Percentiles rank a stretch among this genome's conserved stretches.
Conservation (phyloP, 495 filamentous ascomycete species). For the Neurospora discreta region DNA sequence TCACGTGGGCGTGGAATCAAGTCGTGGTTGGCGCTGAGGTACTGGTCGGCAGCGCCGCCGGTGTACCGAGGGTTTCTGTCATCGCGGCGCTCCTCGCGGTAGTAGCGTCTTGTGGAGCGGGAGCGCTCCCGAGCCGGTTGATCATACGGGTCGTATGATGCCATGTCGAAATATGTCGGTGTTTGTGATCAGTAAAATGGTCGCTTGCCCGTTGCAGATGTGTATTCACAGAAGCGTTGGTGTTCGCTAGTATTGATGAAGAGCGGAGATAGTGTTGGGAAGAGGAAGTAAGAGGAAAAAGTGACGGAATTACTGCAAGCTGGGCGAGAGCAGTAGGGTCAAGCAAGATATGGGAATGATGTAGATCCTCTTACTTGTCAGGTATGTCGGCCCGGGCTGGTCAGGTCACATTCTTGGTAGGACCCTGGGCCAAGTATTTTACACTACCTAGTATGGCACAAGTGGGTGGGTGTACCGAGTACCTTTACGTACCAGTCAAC, state of each 20-base stretch:
- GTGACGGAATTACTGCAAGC: not conserved
- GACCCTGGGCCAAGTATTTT: not conserved
- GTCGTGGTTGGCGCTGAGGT: slow-evolving; percentile 35
- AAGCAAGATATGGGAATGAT: not conserved
- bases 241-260: not conserved
- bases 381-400: not conserved
- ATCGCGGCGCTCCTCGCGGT: slow-evolving; percentile 36
- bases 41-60: slow-evolving; percentile 36
- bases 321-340: not conserved
- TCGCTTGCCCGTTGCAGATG: not conserved
- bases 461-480: not conserved
- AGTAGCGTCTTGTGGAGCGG: slow-evolving; percentile 29
- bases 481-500: not conserved
- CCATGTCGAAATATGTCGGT: slow-evolving; percentile 20
- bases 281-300: not conserved
- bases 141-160: slow-evolving; percentile 38
- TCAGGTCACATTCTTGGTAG: not conserved
- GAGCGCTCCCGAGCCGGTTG: slow-evolving; percentile 28
- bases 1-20: slow-evolving; percentile 43
- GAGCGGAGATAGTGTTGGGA: not conserved
- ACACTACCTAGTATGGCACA: too few relatives aligned
- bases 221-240: not conserved
- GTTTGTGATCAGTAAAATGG: not conserved
- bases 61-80: slow-evolving; percentile 35
- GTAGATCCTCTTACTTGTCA: not conserved